phyloP scores from a whole-genome alignment of 352 stramenopile species.

The Phytophthora fragariae region DNA sequence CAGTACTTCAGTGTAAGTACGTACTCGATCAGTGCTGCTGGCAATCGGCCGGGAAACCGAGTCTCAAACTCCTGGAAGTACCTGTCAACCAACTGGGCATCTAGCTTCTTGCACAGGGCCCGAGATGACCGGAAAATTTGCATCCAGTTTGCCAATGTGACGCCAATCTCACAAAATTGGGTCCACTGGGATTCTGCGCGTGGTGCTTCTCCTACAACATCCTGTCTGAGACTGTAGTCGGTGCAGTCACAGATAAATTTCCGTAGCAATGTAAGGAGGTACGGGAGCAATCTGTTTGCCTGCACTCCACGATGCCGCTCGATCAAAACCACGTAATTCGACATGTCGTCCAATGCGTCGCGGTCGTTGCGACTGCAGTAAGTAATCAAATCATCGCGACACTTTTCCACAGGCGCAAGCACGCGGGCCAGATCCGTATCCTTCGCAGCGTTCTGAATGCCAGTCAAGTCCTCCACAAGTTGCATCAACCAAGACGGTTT shows the following conservation, averaged over 20 bases:
- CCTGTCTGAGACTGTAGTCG: neutral
- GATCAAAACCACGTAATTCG: constrained; percentile 16
- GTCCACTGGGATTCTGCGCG: neutral
- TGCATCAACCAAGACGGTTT: constrained; percentile 21
- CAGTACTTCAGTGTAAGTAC: neutral
- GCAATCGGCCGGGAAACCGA: constrained; percentile 6
- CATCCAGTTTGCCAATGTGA: constrained; percentile 3
- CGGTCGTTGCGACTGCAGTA: constrained; percentile 7
- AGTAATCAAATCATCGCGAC: neutral
- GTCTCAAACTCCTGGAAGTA: constrained; percentile 11
- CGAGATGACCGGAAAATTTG: constrained; percentile 1
- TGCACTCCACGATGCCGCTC: constrained; percentile 7
- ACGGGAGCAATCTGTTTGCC: constrained; percentile 12
- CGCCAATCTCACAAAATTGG: neutral
- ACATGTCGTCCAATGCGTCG: constrained; percentile 14
- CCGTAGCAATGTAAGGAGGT: constrained; percentile 10
- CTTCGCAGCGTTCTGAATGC: constrained; percentile 8
- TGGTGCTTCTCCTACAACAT: neutral
- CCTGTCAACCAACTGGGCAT: constrained; percentile 4
- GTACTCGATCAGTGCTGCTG: neutral
- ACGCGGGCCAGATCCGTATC: neutral
- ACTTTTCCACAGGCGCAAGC: neutral
- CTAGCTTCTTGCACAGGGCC: constrained; percentile 7
- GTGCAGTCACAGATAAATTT: constrained; percentile 2
- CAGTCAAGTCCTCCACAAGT: constrained; percentile 18